Evolutionary conservation across 2,329 filamentous ascomycete species (phyloP).

Genomic region (Cordyceps cicadae): DNA sequence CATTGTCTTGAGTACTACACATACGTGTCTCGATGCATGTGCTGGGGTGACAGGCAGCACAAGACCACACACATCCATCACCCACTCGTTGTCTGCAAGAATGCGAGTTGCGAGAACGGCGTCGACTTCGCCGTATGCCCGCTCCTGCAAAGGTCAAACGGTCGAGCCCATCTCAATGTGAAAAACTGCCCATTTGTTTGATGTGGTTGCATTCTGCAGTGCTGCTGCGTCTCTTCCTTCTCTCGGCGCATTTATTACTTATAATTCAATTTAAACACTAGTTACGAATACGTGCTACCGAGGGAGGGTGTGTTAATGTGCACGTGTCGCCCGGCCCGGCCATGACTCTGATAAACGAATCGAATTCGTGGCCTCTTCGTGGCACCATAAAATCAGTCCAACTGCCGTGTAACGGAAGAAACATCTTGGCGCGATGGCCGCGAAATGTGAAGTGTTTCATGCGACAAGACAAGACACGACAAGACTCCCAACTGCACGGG

Average conservation of each 20-base stretch:
- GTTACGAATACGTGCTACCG: not conserved
- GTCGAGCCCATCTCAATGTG: slow-evolving; percentile 6
- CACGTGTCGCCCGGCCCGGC: not conserved
- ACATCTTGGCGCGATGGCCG: not conserved
- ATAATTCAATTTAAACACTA: not conserved
- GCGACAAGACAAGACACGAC: not conserved
- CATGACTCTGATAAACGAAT: not conserved
- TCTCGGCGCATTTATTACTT: not conserved
- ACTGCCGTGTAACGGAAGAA: not conserved
- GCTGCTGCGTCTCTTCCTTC: not conserved
- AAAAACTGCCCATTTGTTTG: not conserved
- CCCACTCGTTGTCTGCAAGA: not conserved
- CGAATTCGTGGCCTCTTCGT: not conserved
- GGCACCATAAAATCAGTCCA: not conserved
- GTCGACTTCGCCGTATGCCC: not conserved
- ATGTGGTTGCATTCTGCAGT: not conserved
- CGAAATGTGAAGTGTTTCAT: not conserved
- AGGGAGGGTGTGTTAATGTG: not conserved
- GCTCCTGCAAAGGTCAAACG: not conserved
- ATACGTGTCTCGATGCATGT: not conserved
- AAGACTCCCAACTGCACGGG: not conserved
- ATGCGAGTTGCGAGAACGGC: not conserved
- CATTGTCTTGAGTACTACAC: not conserved
- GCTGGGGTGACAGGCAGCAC: not conserved
- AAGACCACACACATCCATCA: not conserved